Evolutionary conservation across 1,284 basidiomycete genomes (phyloP), one percentile per base, ranked within the genome.

Genomic region (Cryptococcus floricola): DNA sequence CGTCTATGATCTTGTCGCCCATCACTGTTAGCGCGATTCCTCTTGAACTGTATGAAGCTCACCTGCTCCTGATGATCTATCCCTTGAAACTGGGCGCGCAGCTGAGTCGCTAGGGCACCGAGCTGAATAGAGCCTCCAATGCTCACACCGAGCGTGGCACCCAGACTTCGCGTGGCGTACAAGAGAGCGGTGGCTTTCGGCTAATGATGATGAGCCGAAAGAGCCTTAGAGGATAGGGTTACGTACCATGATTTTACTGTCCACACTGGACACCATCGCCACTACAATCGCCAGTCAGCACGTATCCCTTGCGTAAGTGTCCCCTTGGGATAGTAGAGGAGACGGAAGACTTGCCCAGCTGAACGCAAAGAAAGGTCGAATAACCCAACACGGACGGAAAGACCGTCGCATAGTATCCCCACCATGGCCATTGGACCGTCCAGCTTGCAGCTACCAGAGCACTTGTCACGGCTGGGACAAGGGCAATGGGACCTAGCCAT

Each of bases 131-230:
- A 72, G 4, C 69, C 69, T 49, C 74, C 71, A 2, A 73, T 53
- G 18, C 64, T 64, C 3, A 78, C 67, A 25, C 77, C 77, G 7
- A 77, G 61, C 4, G 75, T 75, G 8, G 63, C 65, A 6, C 77
- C 77, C 1, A 78, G 66, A 7, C 64, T 68, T 34, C 77, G 69
- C 13, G 68, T 65, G 10, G 73, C 75, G 61, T 77, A 78, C 8
- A 75, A 62, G 28, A 77, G 56, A 9, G 77, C 75, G 0, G 76
- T 78, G 7, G 75, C 76, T 57, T 75, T 74, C 6, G 76, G 75
- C 68, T 69, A 10, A 8, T 37, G 18, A 46, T 38, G 12, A 23
- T 23, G 23, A 23, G 23, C 16, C 41, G 41, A n/a, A 16, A 42
- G 41, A 16, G 16, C 8, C 9, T 42, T 39, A 39, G 4, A 42